Evolutionary conservation across 306 rosid species (phyloP), one percentile per base, ranked within the genome.

Genomic region (Chamaecrista fasciculata): DNA sequence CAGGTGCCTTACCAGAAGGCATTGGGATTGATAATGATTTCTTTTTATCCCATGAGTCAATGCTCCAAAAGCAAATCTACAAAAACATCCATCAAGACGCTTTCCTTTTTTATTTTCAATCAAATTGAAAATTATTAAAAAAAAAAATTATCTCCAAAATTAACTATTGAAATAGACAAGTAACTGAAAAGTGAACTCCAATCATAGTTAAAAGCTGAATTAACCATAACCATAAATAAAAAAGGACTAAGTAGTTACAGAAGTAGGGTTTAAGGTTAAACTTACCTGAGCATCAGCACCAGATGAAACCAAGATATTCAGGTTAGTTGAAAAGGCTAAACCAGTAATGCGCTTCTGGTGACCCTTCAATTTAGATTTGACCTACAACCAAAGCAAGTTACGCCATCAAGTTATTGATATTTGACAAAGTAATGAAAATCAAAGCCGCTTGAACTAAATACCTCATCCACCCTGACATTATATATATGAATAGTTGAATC

Each of bases 201-300:
- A 63, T 44, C 29, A 31, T 36, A 18, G 44, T 48, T n/a, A 63
- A 48, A 56, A 71, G 47, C 18, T 71, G 28, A 48, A 28, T 24
- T 28, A 55, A 71, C 46, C 62, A 9, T n/a, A n/a, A n/a, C n/a
- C n/a, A n/a, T 6, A 24, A 24, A 47, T 51, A 62, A 49, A 15
- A 40, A 61, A 69, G 42, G 20, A 33, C 43, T 21, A 49, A 36
- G 48, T 8, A 58, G 14, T 25, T 18, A 23, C 51, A 66, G 28
- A 64, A 34, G 73, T 80, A 10, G 66, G 12, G 48, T 19, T 42
- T 14, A 14, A 24, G 66, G 60, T 66, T 34, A 31, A 49, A 79
- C 84, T 76, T 70, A 84, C 96, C 79, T 92, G 90, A 73, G 83
- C 92, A 79, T 92, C 96, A 20, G 92, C 90, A 50, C 86, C 83